Evolutionary conservation across 2,329 filamentous ascomycete genomes (phyloP), one percentile per base, ranked within the genome.

Genomic region (Microsporum canis): DNA sequence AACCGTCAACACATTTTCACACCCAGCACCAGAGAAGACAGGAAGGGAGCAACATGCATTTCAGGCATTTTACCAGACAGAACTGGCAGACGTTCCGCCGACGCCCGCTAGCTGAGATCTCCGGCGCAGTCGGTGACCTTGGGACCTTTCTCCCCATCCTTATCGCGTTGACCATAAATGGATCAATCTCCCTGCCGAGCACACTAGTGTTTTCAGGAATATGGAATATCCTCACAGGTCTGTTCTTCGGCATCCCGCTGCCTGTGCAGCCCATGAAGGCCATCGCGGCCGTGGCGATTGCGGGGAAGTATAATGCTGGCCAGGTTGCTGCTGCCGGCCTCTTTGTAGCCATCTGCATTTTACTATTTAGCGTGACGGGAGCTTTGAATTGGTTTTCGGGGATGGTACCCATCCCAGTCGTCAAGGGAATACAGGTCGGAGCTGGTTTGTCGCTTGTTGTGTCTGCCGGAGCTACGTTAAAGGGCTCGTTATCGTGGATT

Each of bases 381-480:
- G 75, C 94, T n/a, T 78, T 96, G 36, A 80, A 80, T 61, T 87
- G 85, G 80, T 85, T 89, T 58, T 86, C 88, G 6, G 76, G 79
- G n/a, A 79, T 85, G 12, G 87, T 95, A 6, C 92, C 92, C 0
- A 83, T 91, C 12, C 89, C 91, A 0, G 88, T 97, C 0, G 86
- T 97, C 59, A 96, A 95, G 71, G 92, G 92, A 34, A 96, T 97
- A 66, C 94, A 97, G 74, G 84, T 96, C 56, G 92, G 92, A 41
- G 92, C 92, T 3, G 92, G 92, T 1, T 78, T 97, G 56, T 90
- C 88, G 14, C 81, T 97, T 14, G 82, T 91, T 60, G 81, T 95
- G 61, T 88, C 88, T 10, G 89, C 90, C 5, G 90, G 89, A 2
- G 78, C 80, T 0, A 82, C 78, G 55, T 80, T 95, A 62, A 79